phyloP scores from a whole-genome alignment of 2,329 filamentous ascomycete species.

The Fusarium irregulare region DNA sequence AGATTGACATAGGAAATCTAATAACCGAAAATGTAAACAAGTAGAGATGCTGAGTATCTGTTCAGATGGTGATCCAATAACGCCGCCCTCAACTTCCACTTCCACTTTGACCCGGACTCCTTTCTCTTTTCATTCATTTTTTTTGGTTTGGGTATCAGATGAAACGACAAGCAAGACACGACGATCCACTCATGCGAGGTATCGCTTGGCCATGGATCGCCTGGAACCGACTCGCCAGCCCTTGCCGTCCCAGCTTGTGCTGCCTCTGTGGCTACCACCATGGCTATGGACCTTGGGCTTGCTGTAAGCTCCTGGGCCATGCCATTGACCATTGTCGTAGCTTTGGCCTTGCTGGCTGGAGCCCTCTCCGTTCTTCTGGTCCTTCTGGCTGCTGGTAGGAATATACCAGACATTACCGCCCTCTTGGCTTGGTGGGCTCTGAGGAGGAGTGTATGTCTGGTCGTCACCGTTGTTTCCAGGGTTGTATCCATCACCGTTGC shows the following conservation, averaged over 20 bases:
- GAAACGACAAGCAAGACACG: slow-evolving; percentile 3
- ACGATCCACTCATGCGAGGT: slow-evolving; percentile 24
- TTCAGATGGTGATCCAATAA: slow-evolving; percentile 15
- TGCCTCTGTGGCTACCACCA: slow-evolving; percentile 3
- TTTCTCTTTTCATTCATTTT: slow-evolving; percentile 2
- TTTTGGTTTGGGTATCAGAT: slow-evolving; percentile 22
- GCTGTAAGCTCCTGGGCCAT: slow-evolving; percentile 19
- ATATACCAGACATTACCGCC: not conserved
- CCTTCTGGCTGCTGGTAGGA: not conserved
- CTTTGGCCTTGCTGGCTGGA: slow-evolving; percentile 3
- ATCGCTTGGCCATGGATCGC: slow-evolving; percentile 30
- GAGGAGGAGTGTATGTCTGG: not conserved
- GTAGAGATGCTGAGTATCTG: slow-evolving; percentile 16
- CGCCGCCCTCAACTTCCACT: slow-evolving; percentile 11
- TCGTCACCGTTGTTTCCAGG: not conserved
- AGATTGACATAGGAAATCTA: slow-evolving; percentile 21
- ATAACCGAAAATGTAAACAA: slow-evolving; percentile 15
- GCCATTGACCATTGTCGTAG: slow-evolving; percentile 23
- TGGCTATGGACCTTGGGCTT: slow-evolving; percentile 1
- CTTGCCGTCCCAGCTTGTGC: slow-evolving; percentile 18
- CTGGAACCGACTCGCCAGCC: slow-evolving; percentile 25
- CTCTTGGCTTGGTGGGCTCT: not conserved
- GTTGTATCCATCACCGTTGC: slow-evolving; percentile 4
- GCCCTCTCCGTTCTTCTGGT: not conserved
- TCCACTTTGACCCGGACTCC: not conserved